Percentiles rank a stretch among this genome's conserved stretches.
Conservation (phyloP, 139 green algal genomes). For the Haematococcus sp. region DNA sequence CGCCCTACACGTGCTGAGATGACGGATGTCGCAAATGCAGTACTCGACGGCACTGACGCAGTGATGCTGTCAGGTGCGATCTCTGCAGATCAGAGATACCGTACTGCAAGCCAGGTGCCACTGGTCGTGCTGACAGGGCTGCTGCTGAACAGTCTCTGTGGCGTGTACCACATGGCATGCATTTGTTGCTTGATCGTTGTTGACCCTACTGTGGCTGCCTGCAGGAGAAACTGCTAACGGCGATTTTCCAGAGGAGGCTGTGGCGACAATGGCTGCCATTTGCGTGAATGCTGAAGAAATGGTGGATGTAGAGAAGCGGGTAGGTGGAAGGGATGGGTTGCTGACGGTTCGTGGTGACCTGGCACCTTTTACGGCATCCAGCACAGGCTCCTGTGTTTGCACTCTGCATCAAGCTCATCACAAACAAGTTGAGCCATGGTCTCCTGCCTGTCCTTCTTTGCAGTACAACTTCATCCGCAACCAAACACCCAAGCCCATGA, state of each 20-base stretch:
- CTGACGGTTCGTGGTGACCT: no score
- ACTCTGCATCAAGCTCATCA: no score
- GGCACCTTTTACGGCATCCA: no score
- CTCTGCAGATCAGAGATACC: not conserved
- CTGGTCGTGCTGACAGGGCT: not conserved
- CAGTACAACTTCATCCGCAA: constrained; percentile 57
- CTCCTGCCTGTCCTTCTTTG: no score
- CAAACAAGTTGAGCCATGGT: no score
- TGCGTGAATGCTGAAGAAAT: constrained; percentile 68
- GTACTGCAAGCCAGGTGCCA: not conserved
- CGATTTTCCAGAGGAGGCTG: constrained; percentile 57
- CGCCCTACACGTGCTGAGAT: constrained; percentile 70
- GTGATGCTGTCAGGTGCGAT: constrained; percentile 71
- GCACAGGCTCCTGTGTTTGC: no score
- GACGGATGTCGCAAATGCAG: constrained; percentile 79
- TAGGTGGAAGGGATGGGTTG: no score
- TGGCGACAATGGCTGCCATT: constrained; percentile 72
- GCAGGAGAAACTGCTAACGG: constrained; percentile 73
- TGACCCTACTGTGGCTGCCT: no score
- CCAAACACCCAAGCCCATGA: constrained; percentile 55
- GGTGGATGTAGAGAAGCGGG: constrained; percentile 50
- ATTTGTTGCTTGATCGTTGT: no score
- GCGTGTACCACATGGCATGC: no score
- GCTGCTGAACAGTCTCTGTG: no score
- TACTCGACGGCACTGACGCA: constrained; percentile 72